phyloP scores from a whole-genome alignment of 2,329 filamentous ascomycete genomes.

The Bipolaris victoriae region DNA sequence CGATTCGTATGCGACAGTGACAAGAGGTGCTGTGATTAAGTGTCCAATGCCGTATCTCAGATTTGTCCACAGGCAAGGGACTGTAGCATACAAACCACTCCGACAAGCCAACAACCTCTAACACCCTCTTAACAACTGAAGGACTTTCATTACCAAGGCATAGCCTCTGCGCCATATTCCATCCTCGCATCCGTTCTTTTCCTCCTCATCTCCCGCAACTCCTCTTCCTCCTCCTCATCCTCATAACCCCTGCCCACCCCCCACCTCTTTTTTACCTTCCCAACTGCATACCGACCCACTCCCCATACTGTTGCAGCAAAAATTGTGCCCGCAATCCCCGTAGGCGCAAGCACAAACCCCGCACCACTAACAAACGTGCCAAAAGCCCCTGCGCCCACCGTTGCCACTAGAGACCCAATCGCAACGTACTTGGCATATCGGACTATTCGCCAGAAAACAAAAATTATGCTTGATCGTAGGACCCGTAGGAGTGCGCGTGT shows the following conservation, averaged over 20 bases:
- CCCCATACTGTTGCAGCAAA: constrained; percentile 50
- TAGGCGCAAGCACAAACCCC: constrained; percentile 52
- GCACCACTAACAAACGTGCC: constrained; percentile 48
- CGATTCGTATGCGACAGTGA: neutral
- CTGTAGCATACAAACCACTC: neutral
- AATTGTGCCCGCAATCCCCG: constrained; percentile 49
- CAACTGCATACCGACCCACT: constrained; percentile 45
- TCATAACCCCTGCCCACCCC: constrained; percentile 28
- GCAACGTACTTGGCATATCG: constrained; percentile 54
- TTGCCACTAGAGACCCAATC: constrained; percentile 49
- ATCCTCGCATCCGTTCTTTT: constrained; percentile 5
- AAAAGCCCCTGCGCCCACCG: constrained; percentile 47
- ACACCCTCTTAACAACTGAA: neutral
- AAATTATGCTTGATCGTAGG: constrained; percentile 48
- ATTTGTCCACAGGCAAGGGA: neutral
- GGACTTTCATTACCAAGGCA: constrained; percentile 27
- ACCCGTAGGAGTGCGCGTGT: constrained; percentile 50
- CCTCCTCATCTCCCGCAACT: constrained; percentile 26
- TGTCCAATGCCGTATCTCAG: neutral
- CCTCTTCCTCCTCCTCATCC: constrained; percentile 28
- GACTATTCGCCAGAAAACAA: constrained; percentile 52
- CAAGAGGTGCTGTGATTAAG: neutral
- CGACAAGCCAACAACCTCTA: neutral
- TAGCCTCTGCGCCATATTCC: constrained; percentile 26
- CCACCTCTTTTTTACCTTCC: constrained; percentile 42